phyloP scores from a whole-genome alignment of 345 rosid genomes.

The Pugionium cornutum region DNA sequence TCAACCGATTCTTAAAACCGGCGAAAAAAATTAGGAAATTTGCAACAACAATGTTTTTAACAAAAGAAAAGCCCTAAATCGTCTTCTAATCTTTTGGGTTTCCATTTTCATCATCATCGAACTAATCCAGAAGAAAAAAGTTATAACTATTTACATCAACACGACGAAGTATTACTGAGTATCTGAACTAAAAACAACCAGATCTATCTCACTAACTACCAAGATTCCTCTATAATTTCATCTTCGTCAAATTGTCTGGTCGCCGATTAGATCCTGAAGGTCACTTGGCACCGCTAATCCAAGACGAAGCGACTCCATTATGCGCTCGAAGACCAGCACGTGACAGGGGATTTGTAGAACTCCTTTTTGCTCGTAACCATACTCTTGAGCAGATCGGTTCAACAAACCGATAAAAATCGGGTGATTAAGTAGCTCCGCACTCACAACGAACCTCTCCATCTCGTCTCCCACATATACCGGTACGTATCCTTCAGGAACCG shows the following conservation, averaged over 20 bases:
- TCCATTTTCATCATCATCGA: slow-evolving; percentile 22
- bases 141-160: slow-evolving; percentile 34
- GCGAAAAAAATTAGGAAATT: slow-evolving; percentile 34
- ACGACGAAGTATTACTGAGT: slow-evolving; percentile 26
- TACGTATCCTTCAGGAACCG: slow-evolving; percentile 80
- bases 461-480: slow-evolving; percentile 95
- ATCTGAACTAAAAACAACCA: slow-evolving; percentile 27
- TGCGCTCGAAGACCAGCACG: slow-evolving; percentile 74
- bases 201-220: slow-evolving; percentile 32
- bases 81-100: not conserved
- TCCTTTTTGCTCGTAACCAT: slow-evolving; percentile 93
- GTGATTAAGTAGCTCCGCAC: slow-evolving; percentile 84
- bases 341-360: slow-evolving; percentile 89
- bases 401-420: slow-evolving; percentile 74
- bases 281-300: slow-evolving; percentile 58
- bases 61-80: not conserved
- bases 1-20: slow-evolving; percentile 36
- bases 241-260: slow-evolving; percentile 19
- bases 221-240: slow-evolving; percentile 19
- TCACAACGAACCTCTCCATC: slow-evolving; percentile 85
- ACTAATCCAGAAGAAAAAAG: slow-evolving; percentile 6
- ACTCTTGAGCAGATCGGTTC: slow-evolving; percentile 85
- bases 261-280: slow-evolving; percentile 48
- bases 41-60: slow-evolving; percentile 20
- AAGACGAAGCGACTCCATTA: slow-evolving; percentile 79